Evolutionary conservation across 2,329 filamentous ascomycete species (phyloP).

Genomic region (Bipolaris sorokiniana): DNA sequence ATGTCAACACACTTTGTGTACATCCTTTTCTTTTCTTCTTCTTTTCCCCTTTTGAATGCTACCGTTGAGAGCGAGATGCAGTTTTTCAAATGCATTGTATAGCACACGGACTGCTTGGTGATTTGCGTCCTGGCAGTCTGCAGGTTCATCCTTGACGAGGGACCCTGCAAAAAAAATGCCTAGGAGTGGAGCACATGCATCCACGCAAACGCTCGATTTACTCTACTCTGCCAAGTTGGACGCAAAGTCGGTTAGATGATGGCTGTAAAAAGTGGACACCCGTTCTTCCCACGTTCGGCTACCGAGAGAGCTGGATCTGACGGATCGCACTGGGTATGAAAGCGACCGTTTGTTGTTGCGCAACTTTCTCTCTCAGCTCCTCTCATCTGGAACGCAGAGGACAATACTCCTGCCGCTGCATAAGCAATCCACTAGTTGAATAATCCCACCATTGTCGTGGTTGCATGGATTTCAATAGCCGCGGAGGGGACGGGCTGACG

Average conservation of each 20-base stretch:
- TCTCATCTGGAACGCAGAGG: slow-evolving; percentile 1
- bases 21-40: neutral
- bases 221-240: slow-evolving; percentile 10
- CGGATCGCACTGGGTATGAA: slow-evolving; percentile 5
- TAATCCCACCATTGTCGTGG: slow-evolving; percentile 5
- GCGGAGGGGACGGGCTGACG: slow-evolving; percentile 25
- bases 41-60: neutral
- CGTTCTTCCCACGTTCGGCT: neutral
- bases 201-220: slow-evolving; percentile 14
- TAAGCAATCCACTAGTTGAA: slow-evolving; percentile 15
- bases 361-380: neutral
- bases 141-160: slow-evolving; percentile 11
- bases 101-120: slow-evolving; percentile 5
- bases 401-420: slow-evolving; percentile 2
- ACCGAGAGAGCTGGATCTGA: slow-evolving; percentile 18
- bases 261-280: slow-evolving; percentile 1
- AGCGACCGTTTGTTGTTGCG: neutral
- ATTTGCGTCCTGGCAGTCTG: slow-evolving; percentile 2
- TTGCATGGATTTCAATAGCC: slow-evolving; percentile 10
- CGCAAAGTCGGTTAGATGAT: slow-evolving; percentile 1
- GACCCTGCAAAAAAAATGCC: slow-evolving; percentile 12
- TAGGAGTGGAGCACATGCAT: slow-evolving; percentile 13
- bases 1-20: slow-evolving; percentile 3
- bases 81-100: slow-evolving; percentile 3
- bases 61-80: neutral